Base-by-base conservation (phyloP, 75 land plant species). In the Pinus taeda region DNA sequence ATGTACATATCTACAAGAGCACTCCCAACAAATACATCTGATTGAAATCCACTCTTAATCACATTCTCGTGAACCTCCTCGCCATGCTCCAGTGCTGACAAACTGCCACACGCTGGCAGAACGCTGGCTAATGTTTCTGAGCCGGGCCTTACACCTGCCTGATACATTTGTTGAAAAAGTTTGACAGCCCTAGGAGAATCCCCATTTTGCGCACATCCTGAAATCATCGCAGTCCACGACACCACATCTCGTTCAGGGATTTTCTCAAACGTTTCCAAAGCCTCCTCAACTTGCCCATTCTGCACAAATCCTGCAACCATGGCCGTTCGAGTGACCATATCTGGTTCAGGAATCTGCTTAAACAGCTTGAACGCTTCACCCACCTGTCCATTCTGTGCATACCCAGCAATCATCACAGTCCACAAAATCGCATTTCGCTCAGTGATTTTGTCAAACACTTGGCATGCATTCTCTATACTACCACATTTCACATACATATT, bases 101-200 rank as follows among this genome's bases (percentile, higher is more conserved):
- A 60, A n/a, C 22, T 8, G 62, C 24, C 62, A 21, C 62, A 60
- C 7, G 62, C 62, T 1, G 62, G 22, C 9, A 17, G 21, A 60
- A 60, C 5, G 9, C 62, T 49, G 12, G 55, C 55, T 9, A 49
- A 49, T 9, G 55, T 49, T 49, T 49, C 55, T 2, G 12, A 49
- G 12, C 55, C 55, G 1, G 55, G 55, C 12, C 55, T 9, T 9
- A n/a, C 21, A 39, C 61, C 76, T 56, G 74, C 83, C 12, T 77
- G 13, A 57, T 71, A 72, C 94, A 90, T 90, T 45, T 78, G 60
- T 1, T 66, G 57, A 71, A 93, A 90, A 29, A 88, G 74, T 33
- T 83, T 80, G 61, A 93, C 57, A 4, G 93, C 95, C 14, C 79
- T 81, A 71, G 71, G 66, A 1, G 85, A 79, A 57, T n/a, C 61